These are phyloP conservation scores for Tilletia horrida DNA, from an alignment of 1,284 basidiomycete genomes.

Conservation along the genomic window DNA sequence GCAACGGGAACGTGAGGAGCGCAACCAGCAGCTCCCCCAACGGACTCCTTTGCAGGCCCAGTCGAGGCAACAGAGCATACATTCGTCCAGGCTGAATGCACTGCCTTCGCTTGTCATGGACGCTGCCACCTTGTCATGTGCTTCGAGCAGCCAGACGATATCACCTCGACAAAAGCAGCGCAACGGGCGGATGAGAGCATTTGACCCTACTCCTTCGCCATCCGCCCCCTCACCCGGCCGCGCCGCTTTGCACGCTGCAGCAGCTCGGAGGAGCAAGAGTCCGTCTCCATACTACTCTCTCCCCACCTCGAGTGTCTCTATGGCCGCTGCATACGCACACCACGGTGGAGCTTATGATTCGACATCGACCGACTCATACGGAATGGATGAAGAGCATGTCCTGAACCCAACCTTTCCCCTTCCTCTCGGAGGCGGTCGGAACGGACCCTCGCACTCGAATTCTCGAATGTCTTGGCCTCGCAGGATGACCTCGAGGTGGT, in stretches of 20 bases:
- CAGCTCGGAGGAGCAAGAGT: slow-evolving; percentile 12
- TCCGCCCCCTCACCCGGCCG: not conserved
- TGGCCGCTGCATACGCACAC: not conserved
- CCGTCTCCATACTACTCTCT: not conserved
- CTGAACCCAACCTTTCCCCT: slow-evolving; percentile 6
- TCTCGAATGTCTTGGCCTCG: not conserved
- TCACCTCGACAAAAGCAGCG: not conserved
- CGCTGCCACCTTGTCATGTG: too few species aligned
- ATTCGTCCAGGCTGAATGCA: too few species aligned
- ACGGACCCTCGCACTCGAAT: slow-evolving; percentile 3
- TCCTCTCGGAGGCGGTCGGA: slow-evolving; percentile 1
- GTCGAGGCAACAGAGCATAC: too few species aligned
- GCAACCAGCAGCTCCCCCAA: not conserved
- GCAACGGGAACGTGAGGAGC: not conserved
- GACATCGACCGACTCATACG: not conserved
- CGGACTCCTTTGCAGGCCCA: not conserved
- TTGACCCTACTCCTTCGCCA: slow-evolving; percentile 1
- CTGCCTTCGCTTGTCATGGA: too few species aligned
- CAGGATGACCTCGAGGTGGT: slow-evolving; percentile 2
- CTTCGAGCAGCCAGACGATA: not conserved
- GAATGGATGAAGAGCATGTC: not conserved
- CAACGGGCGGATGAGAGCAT: slow-evolving; percentile 8
- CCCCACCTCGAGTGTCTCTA: not conserved
- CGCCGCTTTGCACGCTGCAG: not conserved
- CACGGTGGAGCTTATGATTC: not conserved